These are phyloP conservation scores for Boletus nobilissimus DNA, from an alignment of 1,284 basidiomycete genomes.

Conservation along the genomic window DNA sequence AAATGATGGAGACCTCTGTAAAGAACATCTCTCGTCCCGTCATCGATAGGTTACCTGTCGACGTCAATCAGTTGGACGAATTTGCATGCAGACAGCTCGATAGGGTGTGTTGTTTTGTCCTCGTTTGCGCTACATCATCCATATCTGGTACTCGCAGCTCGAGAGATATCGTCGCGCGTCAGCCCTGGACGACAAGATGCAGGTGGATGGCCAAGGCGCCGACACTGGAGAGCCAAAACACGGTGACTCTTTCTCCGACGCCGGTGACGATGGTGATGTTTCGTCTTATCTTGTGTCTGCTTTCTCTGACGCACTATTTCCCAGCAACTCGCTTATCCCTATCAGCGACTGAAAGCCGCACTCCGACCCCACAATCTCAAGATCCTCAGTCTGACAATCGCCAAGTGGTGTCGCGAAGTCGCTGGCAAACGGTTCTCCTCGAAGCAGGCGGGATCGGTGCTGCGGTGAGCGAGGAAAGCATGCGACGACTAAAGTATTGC, in stretches of 20 bases:
- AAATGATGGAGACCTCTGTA: conserved; percentile 88
- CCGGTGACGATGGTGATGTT: conserved; percentile 16
- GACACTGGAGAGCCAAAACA: conserved; percentile 23
- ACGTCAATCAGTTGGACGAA: conserved; percentile 82
- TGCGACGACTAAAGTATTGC: conserved; percentile 88
- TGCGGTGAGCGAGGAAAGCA: conserved; percentile 89
- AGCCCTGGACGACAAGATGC: conserved; percentile 43
- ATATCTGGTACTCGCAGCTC: conserved; percentile 51
- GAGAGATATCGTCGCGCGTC: conserved; percentile 62
- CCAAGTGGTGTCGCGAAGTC: conserved; percentile 69
- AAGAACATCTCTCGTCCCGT: conserved; percentile 88
- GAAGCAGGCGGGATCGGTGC: conserved; percentile 92
- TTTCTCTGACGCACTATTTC: conserved; percentile 18
- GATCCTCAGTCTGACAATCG: conserved; percentile 40
- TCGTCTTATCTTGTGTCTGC: conserved; percentile 14
- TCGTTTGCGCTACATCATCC: not conserved
- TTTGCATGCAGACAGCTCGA: conserved; percentile 90
- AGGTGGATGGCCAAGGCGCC: conserved; percentile 30
- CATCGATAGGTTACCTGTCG: conserved; percentile 79
- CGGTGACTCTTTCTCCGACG: conserved; percentile 22
- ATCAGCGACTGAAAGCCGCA: conserved; percentile 25
- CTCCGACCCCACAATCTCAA: conserved; percentile 37
- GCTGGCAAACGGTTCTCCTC: conserved; percentile 86
- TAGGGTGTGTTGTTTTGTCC: conserved; percentile 58
- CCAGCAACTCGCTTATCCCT: not conserved